Percentiles rank a stretch among this genome's conserved stretches.
phyloP scores from a whole-genome alignment of 2,329 filamentous ascomycete species.

The Sporothrix luriei region DNA sequence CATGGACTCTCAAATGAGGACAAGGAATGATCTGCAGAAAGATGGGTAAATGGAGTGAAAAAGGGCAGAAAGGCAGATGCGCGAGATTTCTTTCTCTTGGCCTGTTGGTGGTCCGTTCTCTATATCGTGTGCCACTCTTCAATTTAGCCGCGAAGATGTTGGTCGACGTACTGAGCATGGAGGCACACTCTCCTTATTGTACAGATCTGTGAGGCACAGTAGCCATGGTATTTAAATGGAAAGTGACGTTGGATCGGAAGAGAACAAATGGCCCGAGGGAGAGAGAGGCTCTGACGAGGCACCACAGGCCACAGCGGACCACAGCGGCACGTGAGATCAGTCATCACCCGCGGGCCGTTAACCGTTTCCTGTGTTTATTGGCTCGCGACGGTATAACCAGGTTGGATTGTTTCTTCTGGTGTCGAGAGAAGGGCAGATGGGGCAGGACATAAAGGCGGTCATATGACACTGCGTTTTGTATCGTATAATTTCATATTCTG shows the following conservation, averaged over 20 bases:
- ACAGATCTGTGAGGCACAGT: background rate
- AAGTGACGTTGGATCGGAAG: too few relatives aligned
- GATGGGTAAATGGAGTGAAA: constrained; percentile 16
- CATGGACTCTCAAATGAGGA: constrained; percentile 14
- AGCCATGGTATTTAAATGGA: too few relatives aligned
- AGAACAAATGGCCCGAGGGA: background rate
- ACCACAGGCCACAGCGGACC: background rate
- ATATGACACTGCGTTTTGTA: background rate
- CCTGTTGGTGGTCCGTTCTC: background rate
- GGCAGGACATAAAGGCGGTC: background rate
- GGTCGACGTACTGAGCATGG: background rate
- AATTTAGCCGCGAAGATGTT: background rate
- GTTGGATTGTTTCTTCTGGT: background rate
- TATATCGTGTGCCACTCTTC: background rate
- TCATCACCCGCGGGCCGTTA: background rate
- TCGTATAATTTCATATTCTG: background rate
- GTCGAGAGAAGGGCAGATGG: background rate
- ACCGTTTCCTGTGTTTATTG: background rate
- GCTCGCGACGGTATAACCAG: background rate
- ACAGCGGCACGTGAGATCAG: background rate
- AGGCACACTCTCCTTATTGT: background rate
- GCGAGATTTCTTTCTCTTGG: background rate
- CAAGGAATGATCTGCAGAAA: background rate
- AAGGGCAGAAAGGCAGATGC: too few relatives aligned
- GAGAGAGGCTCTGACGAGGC: background rate